These are phyloP conservation scores for Salix suchowensis DNA, from an alignment of 345 rosid genomes.

Conservation along the genomic window DNA sequence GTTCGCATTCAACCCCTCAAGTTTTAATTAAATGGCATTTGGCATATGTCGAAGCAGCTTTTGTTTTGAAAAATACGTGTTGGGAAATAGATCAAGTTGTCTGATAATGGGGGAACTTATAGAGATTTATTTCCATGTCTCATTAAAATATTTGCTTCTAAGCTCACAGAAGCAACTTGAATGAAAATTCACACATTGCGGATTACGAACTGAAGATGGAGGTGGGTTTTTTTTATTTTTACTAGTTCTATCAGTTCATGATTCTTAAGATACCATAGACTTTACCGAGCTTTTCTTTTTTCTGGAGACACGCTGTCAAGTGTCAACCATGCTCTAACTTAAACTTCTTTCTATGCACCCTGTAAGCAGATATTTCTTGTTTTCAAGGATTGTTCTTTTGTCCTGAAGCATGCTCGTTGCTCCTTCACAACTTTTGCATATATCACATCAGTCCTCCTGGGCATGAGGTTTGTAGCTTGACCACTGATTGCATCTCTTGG, in stretches of 20 bases:
- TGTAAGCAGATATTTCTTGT: conserved; percentile 73
- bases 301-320: background rate
- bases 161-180: background rate
- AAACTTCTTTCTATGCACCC: conserved; percentile 6
- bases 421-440: conserved; percentile 91
- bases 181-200: background rate
- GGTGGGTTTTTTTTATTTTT: background rate
- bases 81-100: background rate
- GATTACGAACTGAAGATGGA: background rate
- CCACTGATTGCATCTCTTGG: background rate
- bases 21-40: background rate
- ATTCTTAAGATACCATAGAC: background rate
- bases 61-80: background rate
- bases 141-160: background rate
- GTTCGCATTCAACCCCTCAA: background rate
- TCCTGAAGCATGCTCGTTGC: conserved; percentile 82
- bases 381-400: conserved; percentile 88
- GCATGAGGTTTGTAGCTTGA: conserved; percentile 76
- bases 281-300: background rate
- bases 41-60: background rate
- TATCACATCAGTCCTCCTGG: conserved; percentile 97
- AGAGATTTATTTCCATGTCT: conserved; percentile 2
- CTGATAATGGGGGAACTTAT: background rate
- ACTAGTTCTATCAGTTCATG: background rate
- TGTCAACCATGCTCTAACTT: conserved; percentile 7